phyloP scores from a whole-genome alignment of 805 yeast species.

The Teunomyces gatunensis region DNA sequence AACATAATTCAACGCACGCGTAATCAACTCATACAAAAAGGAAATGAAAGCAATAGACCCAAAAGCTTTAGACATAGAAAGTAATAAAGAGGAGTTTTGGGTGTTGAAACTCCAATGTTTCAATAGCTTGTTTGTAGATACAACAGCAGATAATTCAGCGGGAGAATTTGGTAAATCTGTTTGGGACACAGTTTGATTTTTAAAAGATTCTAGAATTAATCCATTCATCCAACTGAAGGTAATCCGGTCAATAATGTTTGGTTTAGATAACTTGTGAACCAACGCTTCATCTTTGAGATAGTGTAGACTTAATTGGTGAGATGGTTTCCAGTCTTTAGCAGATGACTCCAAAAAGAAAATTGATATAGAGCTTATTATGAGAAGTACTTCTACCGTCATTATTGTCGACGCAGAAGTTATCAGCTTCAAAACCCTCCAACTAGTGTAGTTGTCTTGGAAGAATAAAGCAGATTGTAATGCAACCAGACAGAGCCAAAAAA shows the following conservation, averaged over 20 bases:
- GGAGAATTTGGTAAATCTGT: constrained; percentile 31
- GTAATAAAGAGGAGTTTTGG: constrained; percentile 12
- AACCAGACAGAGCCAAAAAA: constrained; percentile 28
- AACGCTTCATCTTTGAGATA: constrained; percentile 15
- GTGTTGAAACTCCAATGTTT: constrained; percentile 14
- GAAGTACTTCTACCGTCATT: constrained; percentile 20
- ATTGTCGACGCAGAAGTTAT: constrained; percentile 1
- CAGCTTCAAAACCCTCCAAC: constrained; percentile 19
- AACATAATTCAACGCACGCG: constrained; percentile 43
- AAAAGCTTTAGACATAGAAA: constrained; percentile 24
- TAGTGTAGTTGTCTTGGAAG: constrained; percentile 26
- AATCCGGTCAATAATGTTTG: constrained; percentile 36
- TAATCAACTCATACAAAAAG: constrained; percentile 22
- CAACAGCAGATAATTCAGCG: constrained; percentile 20
- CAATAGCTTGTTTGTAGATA: constrained; percentile 14
- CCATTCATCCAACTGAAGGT: constrained; percentile 51
- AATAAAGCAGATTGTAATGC: constrained; percentile 17
- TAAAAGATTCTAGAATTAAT: constrained; percentile 38
- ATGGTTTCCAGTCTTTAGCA: constrained; percentile 36
- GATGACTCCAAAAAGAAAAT: constrained; percentile 40
- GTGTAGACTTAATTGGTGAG: constrained; percentile 32
- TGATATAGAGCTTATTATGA: constrained; percentile 25
- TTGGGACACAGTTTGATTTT: constrained; percentile 35
- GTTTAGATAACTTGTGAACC: constrained; percentile 12
- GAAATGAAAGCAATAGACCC: constrained; percentile 21